Percentiles rank a stretch among this genome's conserved stretches.
Evolutionary conservation across 169 alveolate species (phyloP).

Genomic region (Babesia sp.): DNA sequence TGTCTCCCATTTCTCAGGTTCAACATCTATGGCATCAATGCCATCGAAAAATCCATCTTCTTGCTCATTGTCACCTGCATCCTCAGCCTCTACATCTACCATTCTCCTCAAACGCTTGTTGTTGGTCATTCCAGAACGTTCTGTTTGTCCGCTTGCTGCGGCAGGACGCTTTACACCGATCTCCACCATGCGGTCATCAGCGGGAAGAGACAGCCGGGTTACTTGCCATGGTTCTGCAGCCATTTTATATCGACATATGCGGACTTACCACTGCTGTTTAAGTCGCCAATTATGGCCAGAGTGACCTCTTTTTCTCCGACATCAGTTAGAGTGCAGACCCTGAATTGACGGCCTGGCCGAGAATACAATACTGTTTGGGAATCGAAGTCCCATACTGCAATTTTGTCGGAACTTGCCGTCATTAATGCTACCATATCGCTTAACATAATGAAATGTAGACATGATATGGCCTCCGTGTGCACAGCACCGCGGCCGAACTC

Average conservation of each 20-base stretch:
- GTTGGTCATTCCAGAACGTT: neutral
- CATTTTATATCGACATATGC: no score
- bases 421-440: constrained; percentile 35
- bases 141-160: neutral
- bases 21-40: neutral
- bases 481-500: constrained; percentile 19
- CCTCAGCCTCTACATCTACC: constrained; percentile 32
- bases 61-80: constrained; percentile 33
- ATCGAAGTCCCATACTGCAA: constrained; percentile 53
- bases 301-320: constrained; percentile 11
- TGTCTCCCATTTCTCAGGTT: neutral
- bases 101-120: constrained; percentile 10
- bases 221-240: constrained; percentile 6
- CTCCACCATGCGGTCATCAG: constrained; percentile 33
- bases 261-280: neutral
- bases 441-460: constrained; percentile 10
- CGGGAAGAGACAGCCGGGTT: constrained; percentile 14
- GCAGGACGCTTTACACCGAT: constrained; percentile 6
- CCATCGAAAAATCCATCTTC: constrained; percentile 17
- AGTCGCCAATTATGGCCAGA: constrained; percentile 10
- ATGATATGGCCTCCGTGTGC: constrained; percentile 10
- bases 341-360: constrained; percentile 1
- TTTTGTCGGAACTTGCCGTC: constrained; percentile 27
- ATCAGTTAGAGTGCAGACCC: constrained; percentile 17
- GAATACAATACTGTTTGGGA: constrained; percentile 22